Evolutionary conservation across 306 rosid genomes (phyloP), one percentile per base, ranked within the genome.

Genomic region (Calophaca sinica): DNA sequence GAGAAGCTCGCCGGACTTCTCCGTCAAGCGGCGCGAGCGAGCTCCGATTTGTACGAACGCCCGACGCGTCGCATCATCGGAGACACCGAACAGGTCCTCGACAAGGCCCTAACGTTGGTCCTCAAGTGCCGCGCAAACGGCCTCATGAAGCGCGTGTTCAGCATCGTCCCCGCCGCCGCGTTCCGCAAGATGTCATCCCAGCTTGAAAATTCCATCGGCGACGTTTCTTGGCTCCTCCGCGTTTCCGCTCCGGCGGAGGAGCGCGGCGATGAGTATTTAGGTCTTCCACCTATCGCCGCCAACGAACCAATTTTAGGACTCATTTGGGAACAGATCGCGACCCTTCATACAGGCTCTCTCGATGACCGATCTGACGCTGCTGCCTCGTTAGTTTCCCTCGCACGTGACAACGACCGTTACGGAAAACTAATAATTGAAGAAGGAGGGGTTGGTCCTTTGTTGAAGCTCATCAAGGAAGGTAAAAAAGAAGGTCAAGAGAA

Each of bases 251-350:
- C 62, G 71, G 87, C 35, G 87, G 83, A 62, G 88, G 76, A 41
- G 88, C 54, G 71, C 13, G 32, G 71, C 6, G 48, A 45, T 2
- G 71, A 86, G 60, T 77, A 85, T 63, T 68, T 92, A 13, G 98
- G 96, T 3, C 86, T 93, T 33, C 98, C 98, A 7, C 98, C 98
- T 0, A 93, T 90, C 2, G 98, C 98, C 0, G 89, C 98, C 0
- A 93, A 90, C 77, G 96, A 90, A 74, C 98, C 98, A 1, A 93
- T 90, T 74, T 51, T 93, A 31, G 79, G 98, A 32, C 67, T 90
- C 4, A 90, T 93, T 9, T 93, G 98, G 98, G 98, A 93, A 26
- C 98, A 90, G 86, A 86, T 93, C 69, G 98, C 98, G 0, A 77
- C 81, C 58, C 88, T 93, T 8, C 75, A 67, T 45, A 88, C 89